These are phyloP conservation scores for Phaffomyces thermotolerans DNA, from an alignment of 805 yeast genomes.

Conservation along the genomic window DNA sequence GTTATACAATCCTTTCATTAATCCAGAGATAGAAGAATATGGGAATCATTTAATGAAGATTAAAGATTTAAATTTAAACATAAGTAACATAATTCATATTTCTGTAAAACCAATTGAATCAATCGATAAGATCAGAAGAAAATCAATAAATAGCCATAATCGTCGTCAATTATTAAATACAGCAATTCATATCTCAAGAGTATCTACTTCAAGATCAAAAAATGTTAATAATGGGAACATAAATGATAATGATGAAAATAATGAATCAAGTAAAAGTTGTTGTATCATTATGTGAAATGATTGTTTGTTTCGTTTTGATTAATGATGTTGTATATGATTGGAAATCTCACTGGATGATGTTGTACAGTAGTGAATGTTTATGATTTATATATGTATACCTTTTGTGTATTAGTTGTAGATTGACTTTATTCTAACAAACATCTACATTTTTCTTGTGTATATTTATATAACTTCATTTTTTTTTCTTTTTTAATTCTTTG, in stretches of 20 bases:
- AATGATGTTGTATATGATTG: too few species aligned
- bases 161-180: neutral
- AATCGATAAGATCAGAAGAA: neutral
- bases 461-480: neutral
- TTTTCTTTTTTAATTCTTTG: neutral
- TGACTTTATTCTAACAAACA: too few species aligned
- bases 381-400: too few species aligned
- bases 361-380: too few species aligned
- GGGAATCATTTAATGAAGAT: neutral
- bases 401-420: too few species aligned
- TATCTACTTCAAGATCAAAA: neutral
- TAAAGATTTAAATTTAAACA: constrained; percentile 12
- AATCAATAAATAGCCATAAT: neutral
- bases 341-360: too few species aligned
- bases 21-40: neutral
- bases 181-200: too few species aligned
- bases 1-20: neutral
- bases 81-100: constrained; percentile 25
- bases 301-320: too few species aligned
- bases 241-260: neutral
- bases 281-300: constrained; percentile 7
- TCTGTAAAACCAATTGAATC: constrained; percentile 22
- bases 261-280: constrained; percentile 3
- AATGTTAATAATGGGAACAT: neutral
- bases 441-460: too few species aligned